Evolutionary conservation across 176 grass and related monocot species (phyloP).

Genomic region (Carex myosuroides): DNA sequence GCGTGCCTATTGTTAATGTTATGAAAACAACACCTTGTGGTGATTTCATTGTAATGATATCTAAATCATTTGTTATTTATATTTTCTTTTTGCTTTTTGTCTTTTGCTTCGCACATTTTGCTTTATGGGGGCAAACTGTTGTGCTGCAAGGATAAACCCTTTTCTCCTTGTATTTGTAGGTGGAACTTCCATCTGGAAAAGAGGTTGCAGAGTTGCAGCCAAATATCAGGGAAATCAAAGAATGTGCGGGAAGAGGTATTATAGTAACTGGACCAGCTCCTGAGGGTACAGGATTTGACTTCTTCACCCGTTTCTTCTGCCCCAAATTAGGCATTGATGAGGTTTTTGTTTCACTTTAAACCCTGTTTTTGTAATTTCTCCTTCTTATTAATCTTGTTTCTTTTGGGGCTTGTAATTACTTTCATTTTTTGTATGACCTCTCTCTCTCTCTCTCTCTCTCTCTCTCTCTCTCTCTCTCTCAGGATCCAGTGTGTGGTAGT

Average conservation of each 20-base stretch:
- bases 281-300: conserved; percentile 47
- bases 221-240: conserved; percentile 36
- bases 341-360: not conserved
- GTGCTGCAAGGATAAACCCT: not conserved
- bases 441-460: not conserved
- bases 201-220: conserved; percentile 42
- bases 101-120: too few relatives aligned
- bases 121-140: not conserved
- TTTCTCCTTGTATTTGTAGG: conserved; percentile 29
- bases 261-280: conserved; percentile 49
- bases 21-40: conserved; percentile 20
- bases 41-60: conserved; percentile 14
- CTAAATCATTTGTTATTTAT: not conserved
- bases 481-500: not conserved
- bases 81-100: not conserved
- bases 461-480: not conserved
- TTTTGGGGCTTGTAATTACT: not conserved
- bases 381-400: not conserved
- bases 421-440: not conserved
- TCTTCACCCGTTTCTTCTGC: conserved; percentile 41
- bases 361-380: not conserved
- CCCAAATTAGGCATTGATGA: conserved; percentile 3
- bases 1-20: conserved; percentile 33
- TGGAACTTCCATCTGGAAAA: conserved; percentile 57
- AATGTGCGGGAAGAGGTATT: conserved; percentile 28